A percentile compares a stretch with the other conserved stretches of the same genome.
phyloP scores from a whole-genome alignment of 2,329 filamentous ascomycete species.

The Beauveria sp. region DNA sequence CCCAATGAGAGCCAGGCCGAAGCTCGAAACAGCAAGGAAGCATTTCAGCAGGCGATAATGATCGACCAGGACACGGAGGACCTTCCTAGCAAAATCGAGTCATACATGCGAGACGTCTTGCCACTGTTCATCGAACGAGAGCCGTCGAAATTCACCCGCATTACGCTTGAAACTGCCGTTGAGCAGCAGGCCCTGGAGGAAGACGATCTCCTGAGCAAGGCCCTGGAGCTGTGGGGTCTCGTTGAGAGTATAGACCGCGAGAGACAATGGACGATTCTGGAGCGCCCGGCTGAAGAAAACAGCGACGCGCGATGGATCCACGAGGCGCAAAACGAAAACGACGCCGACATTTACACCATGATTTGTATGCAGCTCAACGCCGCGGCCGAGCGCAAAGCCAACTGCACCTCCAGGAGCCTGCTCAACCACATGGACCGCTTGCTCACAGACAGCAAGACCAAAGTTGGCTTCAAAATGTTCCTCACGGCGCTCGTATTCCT shows the following conservation, averaged over 20 bases:
- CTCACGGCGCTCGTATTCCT: conserved; percentile 55
- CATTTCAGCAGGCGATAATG: conserved; percentile 39
- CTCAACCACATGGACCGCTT: conserved; percentile 54
- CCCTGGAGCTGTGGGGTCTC: conserved; percentile 56
- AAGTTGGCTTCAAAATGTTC: conserved; percentile 53
- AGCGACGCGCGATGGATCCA: conserved; percentile 39
- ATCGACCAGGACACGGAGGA: conserved; percentile 56
- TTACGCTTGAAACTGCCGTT: conserved; percentile 48
- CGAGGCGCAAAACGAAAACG: conserved; percentile 38
- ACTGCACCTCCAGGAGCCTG: conserved; percentile 48
- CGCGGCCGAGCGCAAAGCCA: conserved; percentile 56
- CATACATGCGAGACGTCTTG: conserved; percentile 52
- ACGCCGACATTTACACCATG: conserved; percentile 51
- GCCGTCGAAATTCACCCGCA: conserved; percentile 51
- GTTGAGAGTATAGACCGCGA: conserved; percentile 60
- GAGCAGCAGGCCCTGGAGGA: conserved; percentile 37
- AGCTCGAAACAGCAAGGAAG: conserved; percentile 26
- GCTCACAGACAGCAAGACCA: conserved; percentile 53
- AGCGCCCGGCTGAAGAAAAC: conserved; percentile 35
- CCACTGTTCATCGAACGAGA: conserved; percentile 52
- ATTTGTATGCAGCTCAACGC: conserved; percentile 59
- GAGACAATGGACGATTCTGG: conserved; percentile 51
- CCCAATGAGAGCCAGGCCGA: conserved; percentile 29
- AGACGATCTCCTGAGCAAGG: conserved; percentile 49
- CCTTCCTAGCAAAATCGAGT: conserved; percentile 49